These are phyloP conservation scores for Kodamaea ohmeri DNA, from an alignment of 1,139 yeast species.

Conservation along the genomic window DNA sequence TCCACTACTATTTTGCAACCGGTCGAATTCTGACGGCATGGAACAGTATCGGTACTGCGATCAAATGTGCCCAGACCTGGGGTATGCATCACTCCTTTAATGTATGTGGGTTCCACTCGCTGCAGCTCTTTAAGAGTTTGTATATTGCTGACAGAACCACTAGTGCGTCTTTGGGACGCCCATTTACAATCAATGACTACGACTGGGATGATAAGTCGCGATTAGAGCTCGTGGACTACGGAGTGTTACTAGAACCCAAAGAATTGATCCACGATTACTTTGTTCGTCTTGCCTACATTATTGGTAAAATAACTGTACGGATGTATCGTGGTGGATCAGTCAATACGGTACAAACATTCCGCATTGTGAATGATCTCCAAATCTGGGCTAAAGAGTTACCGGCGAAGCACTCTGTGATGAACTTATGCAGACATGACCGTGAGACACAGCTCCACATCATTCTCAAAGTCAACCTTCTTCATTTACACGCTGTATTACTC, in stretches of 20 bases:
- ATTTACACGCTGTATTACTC: constrained; percentile 9
- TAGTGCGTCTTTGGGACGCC: constrained; percentile 37
- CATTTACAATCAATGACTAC: constrained; percentile 33
- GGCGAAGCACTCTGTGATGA: constrained; percentile 1
- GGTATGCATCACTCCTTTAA: constrained; percentile 9
- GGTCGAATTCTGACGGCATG: constrained; percentile 39
- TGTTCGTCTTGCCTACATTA: constrained; percentile 15
- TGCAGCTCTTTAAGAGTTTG: constrained; percentile 21
- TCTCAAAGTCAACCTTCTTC: constrained; percentile 9
- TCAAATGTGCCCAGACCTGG: constrained; percentile 10
- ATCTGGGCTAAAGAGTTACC: constrained; percentile 30
- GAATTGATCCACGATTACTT: constrained; percentile 4
- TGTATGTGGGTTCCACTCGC: constrained; percentile 1
- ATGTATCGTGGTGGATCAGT: constrained; percentile 32
- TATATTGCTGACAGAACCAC: constrained; percentile 36
- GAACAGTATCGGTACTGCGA: constrained; percentile 17
- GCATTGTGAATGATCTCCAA: constrained; percentile 34
- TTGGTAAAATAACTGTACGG: constrained; percentile 30
- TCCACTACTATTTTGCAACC: constrained; percentile 34
- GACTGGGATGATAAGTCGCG: constrained; percentile 36
- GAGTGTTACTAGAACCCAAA: not conserved
- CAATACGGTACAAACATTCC: constrained; percentile 29
- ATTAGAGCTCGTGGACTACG: not conserved
- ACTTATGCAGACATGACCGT: not conserved
- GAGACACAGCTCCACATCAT: constrained; percentile 6